Percentiles rank a stretch among this genome's conserved stretches.
phyloP scores from a whole-genome alignment of 78 protist species.

The Neovahlkampfia damariscottae region DNA sequence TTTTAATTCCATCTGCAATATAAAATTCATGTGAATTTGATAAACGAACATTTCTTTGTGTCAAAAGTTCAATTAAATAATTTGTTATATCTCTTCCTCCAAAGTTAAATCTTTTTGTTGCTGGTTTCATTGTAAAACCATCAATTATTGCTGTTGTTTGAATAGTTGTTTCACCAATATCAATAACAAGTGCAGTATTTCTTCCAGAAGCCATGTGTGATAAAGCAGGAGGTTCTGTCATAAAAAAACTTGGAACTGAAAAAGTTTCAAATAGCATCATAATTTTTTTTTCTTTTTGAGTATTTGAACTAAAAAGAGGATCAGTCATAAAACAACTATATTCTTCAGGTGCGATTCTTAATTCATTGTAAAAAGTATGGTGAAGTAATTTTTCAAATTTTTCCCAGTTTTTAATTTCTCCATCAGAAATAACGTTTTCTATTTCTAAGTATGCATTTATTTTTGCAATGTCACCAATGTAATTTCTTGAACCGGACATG shows the following conservation, averaged over 20 bases:
- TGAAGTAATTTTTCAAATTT: slow-evolving; percentile 78
- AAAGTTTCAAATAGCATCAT: slow-evolving; percentile 11
- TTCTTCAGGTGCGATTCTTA: slow-evolving; percentile 49
- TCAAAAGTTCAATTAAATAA: slow-evolving; percentile 55
- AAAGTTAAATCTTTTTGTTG: slow-evolving; percentile 35
- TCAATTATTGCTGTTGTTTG: slow-evolving; percentile 89
- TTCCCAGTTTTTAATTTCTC: slow-evolving; percentile 90
- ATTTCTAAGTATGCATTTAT: slow-evolving; percentile 69
- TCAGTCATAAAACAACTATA: too few relatives aligned
- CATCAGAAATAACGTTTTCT: slow-evolving; percentile 84
- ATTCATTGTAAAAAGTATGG: slow-evolving; percentile 72
- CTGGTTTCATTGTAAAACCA: not conserved
- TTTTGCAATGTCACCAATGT: slow-evolving; percentile 88
- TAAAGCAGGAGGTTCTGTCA: not conserved
- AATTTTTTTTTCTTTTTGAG: not conserved
- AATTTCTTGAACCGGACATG: not conserved
- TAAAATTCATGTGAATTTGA: slow-evolving; percentile 74
- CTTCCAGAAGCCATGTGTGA: not conserved
- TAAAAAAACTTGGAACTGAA: not conserved
- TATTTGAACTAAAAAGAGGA: too few relatives aligned
- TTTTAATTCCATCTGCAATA: slow-evolving; percentile 81
- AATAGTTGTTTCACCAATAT: slow-evolving; percentile 55
- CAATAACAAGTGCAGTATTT: not conserved
- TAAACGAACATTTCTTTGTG: slow-evolving; percentile 59
- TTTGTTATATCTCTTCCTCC: slow-evolving; percentile 32